Evolutionary conservation across 2,329 filamentous ascomycete genomes (phyloP).

Genomic region (Pyrenophora tritici-repentis): DNA sequence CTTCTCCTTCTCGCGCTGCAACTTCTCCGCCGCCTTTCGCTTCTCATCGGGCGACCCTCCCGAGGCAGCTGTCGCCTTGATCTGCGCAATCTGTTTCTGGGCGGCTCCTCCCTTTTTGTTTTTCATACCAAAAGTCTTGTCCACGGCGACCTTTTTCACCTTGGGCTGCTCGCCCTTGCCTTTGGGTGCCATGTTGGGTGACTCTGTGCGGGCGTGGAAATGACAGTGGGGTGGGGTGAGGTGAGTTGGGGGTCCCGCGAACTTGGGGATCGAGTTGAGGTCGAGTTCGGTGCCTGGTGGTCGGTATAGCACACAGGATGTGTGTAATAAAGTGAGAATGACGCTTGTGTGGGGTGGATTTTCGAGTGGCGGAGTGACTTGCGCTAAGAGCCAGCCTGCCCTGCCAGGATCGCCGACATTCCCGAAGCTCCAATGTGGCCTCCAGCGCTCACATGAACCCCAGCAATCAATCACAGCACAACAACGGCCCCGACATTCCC

Average conservation of each 20-base stretch:
- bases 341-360: constrained; percentile 39
- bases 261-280: background rate
- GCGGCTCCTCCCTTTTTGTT: constrained; percentile 96
- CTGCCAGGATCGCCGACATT: constrained; percentile 17
- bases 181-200: constrained; percentile 73
- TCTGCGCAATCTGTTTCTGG: constrained; percentile 86
- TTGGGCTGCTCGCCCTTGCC: constrained; percentile 53
- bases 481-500: constrained; percentile 10
- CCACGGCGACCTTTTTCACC: constrained; percentile 72
- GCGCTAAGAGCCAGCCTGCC: constrained; percentile 19
- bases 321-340: constrained; percentile 44
- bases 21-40: constrained; percentile 69
- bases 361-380: constrained; percentile 23
- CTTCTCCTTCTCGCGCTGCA: constrained; percentile 81
- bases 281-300: constrained; percentile 23
- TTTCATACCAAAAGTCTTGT: constrained; percentile 99
- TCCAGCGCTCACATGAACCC: constrained; percentile 27
- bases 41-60: constrained; percentile 83
- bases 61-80: constrained; percentile 67
- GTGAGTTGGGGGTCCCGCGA: background rate
- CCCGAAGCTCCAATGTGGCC: constrained; percentile 35
- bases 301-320: constrained; percentile 20
- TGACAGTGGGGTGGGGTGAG: constrained; percentile 6
- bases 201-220: constrained; percentile 15
- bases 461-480: constrained; percentile 10